Base-by-base conservation (phyloP, 1,139 yeast genomes). In the Ogataea hybrid region DNA sequence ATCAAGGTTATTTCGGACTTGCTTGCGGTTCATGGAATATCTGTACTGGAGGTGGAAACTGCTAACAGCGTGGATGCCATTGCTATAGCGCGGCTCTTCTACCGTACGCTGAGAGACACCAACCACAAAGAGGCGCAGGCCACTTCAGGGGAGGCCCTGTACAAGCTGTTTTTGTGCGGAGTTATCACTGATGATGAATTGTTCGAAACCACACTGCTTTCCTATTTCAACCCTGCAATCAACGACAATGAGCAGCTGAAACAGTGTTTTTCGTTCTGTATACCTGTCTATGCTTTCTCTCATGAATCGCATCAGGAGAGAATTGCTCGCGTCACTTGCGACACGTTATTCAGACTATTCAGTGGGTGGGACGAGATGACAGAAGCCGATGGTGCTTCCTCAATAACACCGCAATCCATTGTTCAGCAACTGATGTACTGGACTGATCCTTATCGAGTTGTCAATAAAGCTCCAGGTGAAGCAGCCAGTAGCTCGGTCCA, bases 201-300 rank as follows among this genome's bases (percentile, higher is more conserved):
- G 25, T 75, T 89, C 49, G 90, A 84, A 59, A 77, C 86, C 0
- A 68, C 89, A 44, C 67, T 90, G 5, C 64, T 86, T 40, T 76
- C 85, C 1, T 90, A 88, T 56, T 89, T 87, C 63, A 81, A 84
- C 44, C 88, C 90, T 0, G 62, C 68, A 3, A 81, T 84, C 37
- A 64, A 76, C 5, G 64, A 68, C 11, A 88, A 89, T 53, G 82
- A 78, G 46, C 79, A 81, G 14, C 68, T 90, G 49, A 74, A 83
- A 43, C 97, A 92, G 63, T 84, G 87, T 1, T 76, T 90, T 46
- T 80, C 95, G 9, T 89, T 87, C 59, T 89, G 96, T 58, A 72
- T 92, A 28, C 97, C 97, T 0, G 96, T 87, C 1, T 89, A 87
- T 59, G 84, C 95, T 27, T 86, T 79, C 58, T 85, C 96, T 30